These are phyloP conservation scores for Cyclotella baltica DNA, from an alignment of 108 stramenopile species.

Conservation along the genomic window DNA sequence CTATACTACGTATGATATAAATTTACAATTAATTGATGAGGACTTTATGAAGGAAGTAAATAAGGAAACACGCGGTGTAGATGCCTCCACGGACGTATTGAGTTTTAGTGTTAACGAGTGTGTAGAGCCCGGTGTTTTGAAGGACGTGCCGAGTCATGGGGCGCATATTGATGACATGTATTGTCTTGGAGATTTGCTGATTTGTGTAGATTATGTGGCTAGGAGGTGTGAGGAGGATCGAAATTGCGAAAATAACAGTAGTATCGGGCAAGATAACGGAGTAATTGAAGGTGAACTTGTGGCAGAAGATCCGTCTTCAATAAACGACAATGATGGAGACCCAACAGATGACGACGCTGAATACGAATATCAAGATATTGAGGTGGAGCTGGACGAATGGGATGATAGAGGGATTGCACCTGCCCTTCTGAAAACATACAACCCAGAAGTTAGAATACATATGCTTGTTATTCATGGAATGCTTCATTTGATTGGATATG, in stretches of 20 bases:
- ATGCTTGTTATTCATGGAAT: conserved; percentile 96
- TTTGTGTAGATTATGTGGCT: conserved; percentile 91
- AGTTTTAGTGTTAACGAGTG: conserved; percentile 82
- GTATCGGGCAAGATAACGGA: conserved; percentile 28
- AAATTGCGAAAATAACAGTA: conserved; percentile 16
- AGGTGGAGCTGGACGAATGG: conserved; percentile 62
- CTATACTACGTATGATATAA: conserved; percentile 79
- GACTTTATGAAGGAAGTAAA: conserved; percentile 82
- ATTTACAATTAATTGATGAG: conserved; percentile 68
- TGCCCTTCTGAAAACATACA: conserved; percentile 80
- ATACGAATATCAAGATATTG: conserved; percentile 41
- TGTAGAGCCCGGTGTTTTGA: conserved; percentile 65
- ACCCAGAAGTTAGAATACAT: conserved; percentile 85
- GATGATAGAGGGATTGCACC: conserved; percentile 91
- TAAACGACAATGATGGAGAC: neutral
- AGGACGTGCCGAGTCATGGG: conserved; percentile 68
- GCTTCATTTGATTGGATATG: conserved; percentile 95
- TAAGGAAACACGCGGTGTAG: conserved; percentile 64
- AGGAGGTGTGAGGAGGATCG: conserved; percentile 71
- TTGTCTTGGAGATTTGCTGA: conserved; percentile 90
- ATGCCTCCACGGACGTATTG: conserved; percentile 84
- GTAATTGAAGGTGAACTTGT: conserved; percentile 53
- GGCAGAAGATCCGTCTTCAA: neutral
- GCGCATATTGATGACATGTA: conserved; percentile 72
- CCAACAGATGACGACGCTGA: no score